Evolutionary conservation across 202 grass and related monocot species (phyloP), one percentile per base, ranked within the genome.

Genomic region (Hordeum pubiflorum): DNA sequence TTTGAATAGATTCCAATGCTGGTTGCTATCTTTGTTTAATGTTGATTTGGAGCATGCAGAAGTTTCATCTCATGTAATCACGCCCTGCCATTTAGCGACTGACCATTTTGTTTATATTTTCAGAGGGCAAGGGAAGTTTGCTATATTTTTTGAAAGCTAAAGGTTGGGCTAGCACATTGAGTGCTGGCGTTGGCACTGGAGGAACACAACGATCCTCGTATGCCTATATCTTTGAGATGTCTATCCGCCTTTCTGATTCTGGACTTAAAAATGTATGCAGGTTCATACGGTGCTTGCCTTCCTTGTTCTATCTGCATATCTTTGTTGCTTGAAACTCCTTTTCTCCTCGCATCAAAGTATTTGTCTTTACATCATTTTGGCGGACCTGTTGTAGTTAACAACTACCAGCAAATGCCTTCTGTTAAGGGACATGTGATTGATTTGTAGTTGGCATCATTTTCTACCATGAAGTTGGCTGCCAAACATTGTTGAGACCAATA

Each of bases 91-190:
- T 77, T 83, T 72, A 52, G 17, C 10, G 52, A 74, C 11, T 82
- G 67, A 78, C 31, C 8, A 43, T 78, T 78, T 66, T 65, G 6
- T 67, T 82, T 85, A 73, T 38, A 24, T 86, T 92, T 87, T 82
- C 91, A 98, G 95, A 98, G 92, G 95, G 92, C 48, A 94, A 87
- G 59, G 95, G 95, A 77, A 98, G 95, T 83, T 89, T 98, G 77
- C 90, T 94, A 81, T 94, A 86, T 89, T 94, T 82, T 64, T 72
- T 98, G 59, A 98, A 98, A 87, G 81, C 84, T 91, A 94, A 91
- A 86, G 92, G 92, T 75, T 98, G 76, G 92, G 90, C 77, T 5
- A 88, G 79, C 86, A 86, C 95, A 72, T 80, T 93, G 74, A 87
- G 85, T 81, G 90, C 95, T 81, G 95, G 90, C 72, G 95, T 98